Conservation (phyloP, 2,329 filamentous ascomycete genomes). For the Xylaria sp. region DNA sequence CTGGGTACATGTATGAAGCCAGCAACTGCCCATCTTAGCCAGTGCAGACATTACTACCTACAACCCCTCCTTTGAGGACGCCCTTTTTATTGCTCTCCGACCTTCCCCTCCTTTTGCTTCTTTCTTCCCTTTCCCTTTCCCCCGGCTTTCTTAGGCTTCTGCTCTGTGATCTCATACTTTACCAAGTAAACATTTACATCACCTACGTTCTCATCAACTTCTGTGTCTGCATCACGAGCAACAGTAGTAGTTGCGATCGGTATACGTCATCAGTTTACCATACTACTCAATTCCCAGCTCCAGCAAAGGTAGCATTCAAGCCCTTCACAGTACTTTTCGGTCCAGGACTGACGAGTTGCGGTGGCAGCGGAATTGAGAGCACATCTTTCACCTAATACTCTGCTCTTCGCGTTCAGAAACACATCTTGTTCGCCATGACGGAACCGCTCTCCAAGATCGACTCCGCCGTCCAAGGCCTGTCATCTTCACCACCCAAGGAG, state of each 20-base stretch:
- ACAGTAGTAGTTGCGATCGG: conserved; percentile 13
- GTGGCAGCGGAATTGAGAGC: conserved; percentile 22
- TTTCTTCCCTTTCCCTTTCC: conserved; percentile 38
- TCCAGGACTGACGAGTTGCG: conserved; percentile 6
- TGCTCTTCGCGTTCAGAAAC: conserved; percentile 22
- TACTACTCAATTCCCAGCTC: conserved; percentile 32
- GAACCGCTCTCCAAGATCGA: conserved; percentile 86
- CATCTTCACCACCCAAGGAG: conserved; percentile 74
- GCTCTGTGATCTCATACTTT: conserved; percentile 41
- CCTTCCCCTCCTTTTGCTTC: conserved; percentile 37
- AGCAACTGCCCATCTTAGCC: conserved; percentile 29
- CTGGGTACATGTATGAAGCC: conserved; percentile 15
- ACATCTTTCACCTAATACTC: background rate
- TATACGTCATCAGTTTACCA: conserved; percentile 26
- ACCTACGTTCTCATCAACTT: conserved; percentile 47
- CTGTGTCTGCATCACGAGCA: conserved; percentile 33
- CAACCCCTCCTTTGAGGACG: conserved; percentile 39
- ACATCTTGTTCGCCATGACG: conserved; percentile 48
- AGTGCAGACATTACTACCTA: conserved; percentile 6
- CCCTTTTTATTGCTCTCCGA: conserved; percentile 39
- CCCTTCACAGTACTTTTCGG: background rate
- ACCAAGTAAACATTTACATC: conserved; percentile 24
- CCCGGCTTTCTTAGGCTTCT: conserved; percentile 35
- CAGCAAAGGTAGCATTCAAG: conserved; percentile 34
- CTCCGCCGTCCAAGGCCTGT: conserved; percentile 85